phyloP scores from a whole-genome alignment of 2,329 filamentous ascomycete genomes.

The Botrytis deweyae region DNA sequence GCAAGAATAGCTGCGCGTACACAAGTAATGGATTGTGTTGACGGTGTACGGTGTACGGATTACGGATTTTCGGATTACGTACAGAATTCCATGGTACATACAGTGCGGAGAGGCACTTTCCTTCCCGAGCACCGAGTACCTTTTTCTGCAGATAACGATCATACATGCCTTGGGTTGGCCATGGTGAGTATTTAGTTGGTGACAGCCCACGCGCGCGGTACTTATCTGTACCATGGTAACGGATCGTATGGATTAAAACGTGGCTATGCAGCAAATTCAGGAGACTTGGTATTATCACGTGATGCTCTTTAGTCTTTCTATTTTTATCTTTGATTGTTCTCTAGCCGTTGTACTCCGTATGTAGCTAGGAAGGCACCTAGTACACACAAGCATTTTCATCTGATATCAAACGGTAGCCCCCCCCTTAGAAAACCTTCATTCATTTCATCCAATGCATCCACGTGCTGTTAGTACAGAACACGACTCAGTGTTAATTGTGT shows the following conservation, averaged over 20 bases:
- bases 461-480: background rate
- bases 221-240: constrained; percentile 1
- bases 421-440: background rate
- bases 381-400: background rate
- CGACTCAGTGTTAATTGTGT: background rate
- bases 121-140: background rate
- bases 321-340: background rate
- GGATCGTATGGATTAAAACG: constrained; percentile 1
- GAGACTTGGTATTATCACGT: background rate
- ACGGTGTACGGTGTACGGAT: background rate
- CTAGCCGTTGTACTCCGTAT: background rate
- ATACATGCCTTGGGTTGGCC: background rate
- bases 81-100: background rate
- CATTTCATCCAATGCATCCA: background rate
- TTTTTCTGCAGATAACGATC: constrained; percentile 1
- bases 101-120: background rate
- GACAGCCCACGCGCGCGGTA: constrained; percentile 5
- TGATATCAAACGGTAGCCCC: constrained; percentile 8
- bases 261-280: background rate
- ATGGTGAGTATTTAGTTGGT: background rate
- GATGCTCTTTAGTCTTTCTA: background rate
- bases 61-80: background rate
- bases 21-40: background rate
- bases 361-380: background rate
- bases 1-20: background rate